These are phyloP conservation scores for Cordyceps fumosorosea DNA, from an alignment of 2,329 filamentous ascomycete species.

Conservation along the genomic window DNA sequence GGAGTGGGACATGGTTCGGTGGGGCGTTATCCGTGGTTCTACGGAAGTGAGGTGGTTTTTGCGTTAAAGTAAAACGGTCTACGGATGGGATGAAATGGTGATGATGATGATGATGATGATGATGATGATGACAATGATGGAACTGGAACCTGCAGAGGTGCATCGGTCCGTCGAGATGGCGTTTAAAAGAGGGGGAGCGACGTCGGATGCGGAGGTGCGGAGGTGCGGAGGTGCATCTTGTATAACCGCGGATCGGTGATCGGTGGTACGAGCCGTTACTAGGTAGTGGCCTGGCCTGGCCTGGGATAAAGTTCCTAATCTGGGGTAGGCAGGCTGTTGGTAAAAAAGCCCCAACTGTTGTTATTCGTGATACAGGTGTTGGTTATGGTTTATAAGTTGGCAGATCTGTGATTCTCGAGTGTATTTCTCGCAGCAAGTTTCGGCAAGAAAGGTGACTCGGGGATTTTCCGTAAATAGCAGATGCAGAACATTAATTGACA, in stretches of 20 bases:
- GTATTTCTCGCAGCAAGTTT: too few relatives aligned
- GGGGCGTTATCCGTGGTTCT: background rate
- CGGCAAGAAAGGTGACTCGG: too few relatives aligned
- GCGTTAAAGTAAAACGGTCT: background rate
- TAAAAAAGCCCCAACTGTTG: too few relatives aligned
- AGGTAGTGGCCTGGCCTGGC: too few relatives aligned
- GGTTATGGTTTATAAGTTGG: too few relatives aligned
- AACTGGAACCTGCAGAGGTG: background rate
- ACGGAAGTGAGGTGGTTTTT: background rate
- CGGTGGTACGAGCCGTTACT: background rate
- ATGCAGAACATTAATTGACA: too few relatives aligned
- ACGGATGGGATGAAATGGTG: background rate
- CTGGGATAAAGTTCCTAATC: background rate
- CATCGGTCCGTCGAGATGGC: background rate
- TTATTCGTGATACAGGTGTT: too few relatives aligned
- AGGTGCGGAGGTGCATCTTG: background rate
- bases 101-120: background rate
- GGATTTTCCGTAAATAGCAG: too few relatives aligned
- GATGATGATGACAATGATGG: background rate
- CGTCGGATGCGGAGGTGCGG: background rate
- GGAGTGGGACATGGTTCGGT: background rate
- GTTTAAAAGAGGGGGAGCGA: background rate
- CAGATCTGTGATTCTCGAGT: too few relatives aligned
- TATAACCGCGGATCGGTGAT: background rate
- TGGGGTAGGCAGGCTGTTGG: too few relatives aligned